Percentiles rank a stretch among this genome's conserved stretches.
These are phyloP conservation scores for Raddia distichophylla DNA, from an alignment of 176 grass and related monocot species.

Conservation along the genomic window DNA sequence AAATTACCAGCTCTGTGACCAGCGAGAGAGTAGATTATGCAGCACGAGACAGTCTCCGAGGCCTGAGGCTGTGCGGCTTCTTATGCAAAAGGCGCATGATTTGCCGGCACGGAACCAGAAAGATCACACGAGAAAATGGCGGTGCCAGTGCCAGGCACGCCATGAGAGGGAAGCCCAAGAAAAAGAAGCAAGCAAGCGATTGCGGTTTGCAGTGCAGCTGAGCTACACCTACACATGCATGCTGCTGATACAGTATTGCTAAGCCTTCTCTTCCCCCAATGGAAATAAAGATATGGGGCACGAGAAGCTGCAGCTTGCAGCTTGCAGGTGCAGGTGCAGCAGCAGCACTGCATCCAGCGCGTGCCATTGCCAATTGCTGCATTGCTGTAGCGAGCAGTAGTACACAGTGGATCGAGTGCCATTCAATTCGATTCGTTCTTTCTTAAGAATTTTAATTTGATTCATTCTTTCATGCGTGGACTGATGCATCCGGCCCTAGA, in stretches of 20 bases:
- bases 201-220: too few species aligned
- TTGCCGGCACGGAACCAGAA: slow-evolving; percentile 20
- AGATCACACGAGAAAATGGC: background rate
- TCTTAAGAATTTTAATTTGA: too few species aligned
- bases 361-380: background rate
- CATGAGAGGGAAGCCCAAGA: background rate
- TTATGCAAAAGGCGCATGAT: slow-evolving; percentile 34
- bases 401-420: too few species aligned
- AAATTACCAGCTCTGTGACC: background rate
- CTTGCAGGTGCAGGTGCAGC: background rate
- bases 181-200: background rate
- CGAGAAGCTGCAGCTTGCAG: background rate
- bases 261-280: slow-evolving; percentile 30
- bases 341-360: too few species aligned
- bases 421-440: too few species aligned
- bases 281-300: background rate
- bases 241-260: background rate
- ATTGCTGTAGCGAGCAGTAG: background rate
- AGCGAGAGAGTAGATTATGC: background rate
- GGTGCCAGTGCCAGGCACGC: background rate
- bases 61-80: background rate
- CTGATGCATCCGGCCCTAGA: background rate
- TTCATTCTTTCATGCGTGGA: too few species aligned
- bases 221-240: too few species aligned
- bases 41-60: background rate